Evolutionary conservation across 352 stramenopile genomes (phyloP), one percentile per base, ranked within the genome.

Genomic region (Phytophthora idaei): DNA sequence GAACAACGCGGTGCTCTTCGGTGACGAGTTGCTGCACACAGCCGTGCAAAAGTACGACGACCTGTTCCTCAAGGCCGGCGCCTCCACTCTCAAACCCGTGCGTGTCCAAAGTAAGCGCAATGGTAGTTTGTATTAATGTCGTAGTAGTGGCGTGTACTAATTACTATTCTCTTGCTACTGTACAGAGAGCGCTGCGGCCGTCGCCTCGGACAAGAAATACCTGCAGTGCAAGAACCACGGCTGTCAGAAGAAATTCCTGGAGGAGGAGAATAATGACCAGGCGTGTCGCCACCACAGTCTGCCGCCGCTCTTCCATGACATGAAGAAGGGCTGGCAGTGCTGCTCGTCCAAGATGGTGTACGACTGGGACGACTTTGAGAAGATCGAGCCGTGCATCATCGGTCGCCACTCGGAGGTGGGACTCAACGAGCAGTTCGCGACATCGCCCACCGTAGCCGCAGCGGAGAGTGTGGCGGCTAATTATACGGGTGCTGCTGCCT

Each of bases 341-440:
- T 97, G 90, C 77, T 88, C 86, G 60, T 83, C 76, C 61, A 93
- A 90, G 68, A 95, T 96, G 85, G 87, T 97, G 12, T 98, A 98
- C 77, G 93, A 98, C 80, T 98, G 94, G 92, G 94, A 98, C 71
- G 89, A 97, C 72, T 98, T 98, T 72, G 86, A 98, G 71, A 91
- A 91, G 69, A 95, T 94, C 61, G 74, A 89, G 63, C 71, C 81
- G 46, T 95, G 85, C 53, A 69, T 85, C 31, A 70, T 94, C 17
- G 73, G 84, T 8, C 86, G 83, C 59, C 85, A 94, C 76, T 95
- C 80, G 60, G 82, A 70, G 45, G 71, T 85, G 9, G 76, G 89
- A 25, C 87, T 87, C 17, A 85, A 83, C 57, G 71, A 89, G 56
- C 69, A 87, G 51, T 92, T 97, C 60, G 87, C 90, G 7, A 80